Base-by-base conservation (phyloP, 257 asterid genomes). In the Ligustrum vulgare region DNA sequence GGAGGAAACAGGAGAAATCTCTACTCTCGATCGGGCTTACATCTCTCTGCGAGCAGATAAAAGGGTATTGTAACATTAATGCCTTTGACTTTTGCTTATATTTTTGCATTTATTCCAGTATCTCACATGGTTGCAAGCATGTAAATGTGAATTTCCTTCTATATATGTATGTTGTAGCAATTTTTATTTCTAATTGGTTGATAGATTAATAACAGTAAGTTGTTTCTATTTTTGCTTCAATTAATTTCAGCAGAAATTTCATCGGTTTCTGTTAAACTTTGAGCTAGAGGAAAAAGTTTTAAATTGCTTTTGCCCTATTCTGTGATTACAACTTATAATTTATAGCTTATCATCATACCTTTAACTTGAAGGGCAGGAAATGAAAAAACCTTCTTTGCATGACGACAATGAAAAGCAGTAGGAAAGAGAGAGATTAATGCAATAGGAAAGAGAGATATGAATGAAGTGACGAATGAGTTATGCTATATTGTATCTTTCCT, bases 1-100 rank as follows among this genome's bases (percentile, higher is more conserved):
- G 90, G 99, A 92, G 92, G 97, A 89, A 79, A 92, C 95, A 22
- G 93, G 91, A 81, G 98, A 94, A 73, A 83, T 87, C 82, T 80
- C 85, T 81, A 91, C 97, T 71, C 91, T 92, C 71, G 99, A 94
- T 34, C 95, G 99, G 80, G 95, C 96, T 75, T 89, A 91, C 80
- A 71, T 82, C 72, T 87, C 91, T 83, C 92, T 94, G 54, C 93
- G 97, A 71, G 82, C 94, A 69, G 99, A 94, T 84, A 94, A 92
- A 84, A 87, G 98, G 99, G 99, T 94, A 94, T 62, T 43, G 66
- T 36, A 73, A 71, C 72, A 34, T 70, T 66, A 75, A 76, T 63
- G 35, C 77, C 69, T 70, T 72, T 51, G 70, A 28, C 39, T 35
- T 67, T 58, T 39, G 41, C 23, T 60, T 23, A 28, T 8, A 3